Evolutionary conservation across 2,329 filamentous ascomycete genomes (phyloP).

Genomic region (Periconia macrospinosa): DNA sequence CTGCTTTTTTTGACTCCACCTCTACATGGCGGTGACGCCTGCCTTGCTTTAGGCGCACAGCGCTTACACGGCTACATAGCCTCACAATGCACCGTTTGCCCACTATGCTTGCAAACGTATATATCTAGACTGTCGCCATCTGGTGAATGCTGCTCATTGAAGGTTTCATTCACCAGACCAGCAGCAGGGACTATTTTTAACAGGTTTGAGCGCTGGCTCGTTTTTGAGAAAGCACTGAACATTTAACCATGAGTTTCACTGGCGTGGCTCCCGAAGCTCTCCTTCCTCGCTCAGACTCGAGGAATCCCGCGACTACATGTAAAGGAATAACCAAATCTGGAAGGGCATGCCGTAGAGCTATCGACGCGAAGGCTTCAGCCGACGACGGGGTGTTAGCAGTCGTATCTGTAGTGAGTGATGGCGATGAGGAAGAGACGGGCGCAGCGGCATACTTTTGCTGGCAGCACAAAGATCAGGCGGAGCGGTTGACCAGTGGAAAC

Average conservation of each 20-base stretch:
- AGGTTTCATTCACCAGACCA: not conserved
- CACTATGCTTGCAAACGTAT: not conserved
- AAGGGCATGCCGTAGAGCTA: slow-evolving; percentile 76
- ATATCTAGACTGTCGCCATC: not conserved
- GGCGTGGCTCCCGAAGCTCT: slow-evolving; percentile 74
- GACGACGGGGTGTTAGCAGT: slow-evolving; percentile 46
- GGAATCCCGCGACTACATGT: slow-evolving; percentile 81
- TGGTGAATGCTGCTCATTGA: not conserved
- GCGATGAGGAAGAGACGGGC: slow-evolving; percentile 58
- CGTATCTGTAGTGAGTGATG: slow-evolving; percentile 38
- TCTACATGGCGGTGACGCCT: slow-evolving; percentile 5
- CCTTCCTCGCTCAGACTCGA: slow-evolving; percentile 79
- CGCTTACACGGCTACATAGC: slow-evolving; percentile 14
- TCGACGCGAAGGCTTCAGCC: slow-evolving; percentile 54
- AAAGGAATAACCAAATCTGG: slow-evolving; percentile 82
- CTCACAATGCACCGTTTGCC: slow-evolving; percentile 5
- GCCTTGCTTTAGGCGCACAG: not conserved
- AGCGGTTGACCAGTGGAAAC: slow-evolving; percentile 35
- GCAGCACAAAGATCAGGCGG: slow-evolving; percentile 91
- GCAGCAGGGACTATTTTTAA: not conserved
- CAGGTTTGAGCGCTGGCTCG: not conserved
- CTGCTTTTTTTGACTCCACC: slow-evolving; percentile 6
- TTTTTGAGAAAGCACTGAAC: not conserved
- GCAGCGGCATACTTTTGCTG: slow-evolving; percentile 78
- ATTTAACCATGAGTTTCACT: slow-evolving; percentile 29